Percentiles rank a stretch among this genome's conserved stretches.
Evolutionary conservation across 305 asterid species (phyloP).

Genomic region (Euphrasia arctica): DNA sequence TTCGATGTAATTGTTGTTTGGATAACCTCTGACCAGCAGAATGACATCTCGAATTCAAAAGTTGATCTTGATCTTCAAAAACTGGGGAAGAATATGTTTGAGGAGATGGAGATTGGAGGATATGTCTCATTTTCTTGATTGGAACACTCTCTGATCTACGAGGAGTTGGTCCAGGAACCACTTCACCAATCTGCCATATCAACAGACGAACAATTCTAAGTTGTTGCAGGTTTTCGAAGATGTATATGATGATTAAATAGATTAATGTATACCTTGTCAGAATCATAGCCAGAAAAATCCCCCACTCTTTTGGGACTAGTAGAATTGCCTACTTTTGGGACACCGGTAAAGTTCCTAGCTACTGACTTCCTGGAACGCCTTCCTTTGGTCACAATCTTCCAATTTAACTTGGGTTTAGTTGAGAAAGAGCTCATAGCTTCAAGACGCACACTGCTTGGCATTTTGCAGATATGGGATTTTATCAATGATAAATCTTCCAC

Average conservation of each 20-base stretch:
- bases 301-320: slow-evolving; percentile 70
- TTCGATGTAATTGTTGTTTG: slow-evolving; percentile 28
- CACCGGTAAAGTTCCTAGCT: slow-evolving; percentile 48
- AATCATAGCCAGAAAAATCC: slow-evolving; percentile 67
- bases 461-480: slow-evolving; percentile 41
- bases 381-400: slow-evolving; percentile 76
- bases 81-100: slow-evolving; percentile 39
- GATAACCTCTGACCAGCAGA: slow-evolving; percentile 38
- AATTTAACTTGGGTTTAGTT: slow-evolving; percentile 47
- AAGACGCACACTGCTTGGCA: slow-evolving; percentile 50
- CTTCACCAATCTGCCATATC: slow-evolving; percentile 47
- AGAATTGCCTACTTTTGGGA: slow-evolving; percentile 35
- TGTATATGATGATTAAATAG: slow-evolving; percentile 7
- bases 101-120: slow-evolving; percentile 44
- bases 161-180: slow-evolving; percentile 36
- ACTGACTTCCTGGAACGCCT: slow-evolving; percentile 61
- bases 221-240: background rate
- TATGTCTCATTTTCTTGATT: slow-evolving; percentile 62
- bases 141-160: slow-evolving; percentile 53
- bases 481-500: slow-evolving; percentile 47
- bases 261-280: slow-evolving; percentile 54
- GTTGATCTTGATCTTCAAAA: slow-evolving; percentile 37
- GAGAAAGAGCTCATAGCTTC: slow-evolving; percentile 46
- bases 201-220: slow-evolving; percentile 5
- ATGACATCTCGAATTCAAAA: slow-evolving; percentile 37